Evolutionary conservation across 2,329 filamentous ascomycete species (phyloP).

Genomic region (Fusarium miscanthi): DNA sequence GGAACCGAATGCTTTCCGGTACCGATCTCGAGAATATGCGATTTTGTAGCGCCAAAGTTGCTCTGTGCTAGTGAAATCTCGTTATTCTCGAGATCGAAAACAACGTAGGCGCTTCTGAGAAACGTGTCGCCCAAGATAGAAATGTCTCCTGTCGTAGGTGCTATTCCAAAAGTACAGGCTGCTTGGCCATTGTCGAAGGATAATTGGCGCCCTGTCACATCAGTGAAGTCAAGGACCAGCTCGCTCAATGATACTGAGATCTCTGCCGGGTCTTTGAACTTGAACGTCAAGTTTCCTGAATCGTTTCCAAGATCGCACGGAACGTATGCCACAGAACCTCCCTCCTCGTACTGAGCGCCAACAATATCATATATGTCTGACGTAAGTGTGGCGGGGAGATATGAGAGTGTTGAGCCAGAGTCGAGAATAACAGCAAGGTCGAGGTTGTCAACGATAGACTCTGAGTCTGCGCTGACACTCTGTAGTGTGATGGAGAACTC

Average conservation of each 20-base stretch:
- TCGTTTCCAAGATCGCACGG: conserved; percentile 63
- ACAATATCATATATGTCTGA: conserved; percentile 67
- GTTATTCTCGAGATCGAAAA: conserved; percentile 79
- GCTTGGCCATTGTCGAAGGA: conserved; percentile 63
- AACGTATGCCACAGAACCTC: conserved; percentile 68
- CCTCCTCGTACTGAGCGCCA: conserved; percentile 66
- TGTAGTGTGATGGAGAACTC: conserved; percentile 79
- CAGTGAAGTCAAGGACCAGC: conserved; percentile 66
- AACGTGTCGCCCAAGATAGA: conserved; percentile 80
- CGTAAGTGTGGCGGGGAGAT: conserved; percentile 69
- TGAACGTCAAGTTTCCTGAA: conserved; percentile 59
- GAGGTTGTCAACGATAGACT: conserved; percentile 57
- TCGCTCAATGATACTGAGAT: conserved; percentile 69
- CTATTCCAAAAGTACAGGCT: conserved; percentile 76
- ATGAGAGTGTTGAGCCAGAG: conserved; percentile 74
- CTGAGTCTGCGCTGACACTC: conserved; percentile 59
- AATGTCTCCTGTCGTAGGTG: conserved; percentile 65
- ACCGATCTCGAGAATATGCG: conserved; percentile 66
- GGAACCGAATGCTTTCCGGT: conserved; percentile 63
- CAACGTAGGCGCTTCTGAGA: conserved; percentile 78
- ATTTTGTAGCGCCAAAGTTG: conserved; percentile 63
- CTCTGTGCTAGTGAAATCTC: conserved; percentile 77
- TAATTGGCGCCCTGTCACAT: conserved; percentile 58
- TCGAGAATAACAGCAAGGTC: conserved; percentile 75
- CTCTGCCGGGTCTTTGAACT: conserved; percentile 60